Evolutionary conservation across 2,329 filamentous ascomycete genomes (phyloP).

Genomic region (Sporothrix inflata): DNA sequence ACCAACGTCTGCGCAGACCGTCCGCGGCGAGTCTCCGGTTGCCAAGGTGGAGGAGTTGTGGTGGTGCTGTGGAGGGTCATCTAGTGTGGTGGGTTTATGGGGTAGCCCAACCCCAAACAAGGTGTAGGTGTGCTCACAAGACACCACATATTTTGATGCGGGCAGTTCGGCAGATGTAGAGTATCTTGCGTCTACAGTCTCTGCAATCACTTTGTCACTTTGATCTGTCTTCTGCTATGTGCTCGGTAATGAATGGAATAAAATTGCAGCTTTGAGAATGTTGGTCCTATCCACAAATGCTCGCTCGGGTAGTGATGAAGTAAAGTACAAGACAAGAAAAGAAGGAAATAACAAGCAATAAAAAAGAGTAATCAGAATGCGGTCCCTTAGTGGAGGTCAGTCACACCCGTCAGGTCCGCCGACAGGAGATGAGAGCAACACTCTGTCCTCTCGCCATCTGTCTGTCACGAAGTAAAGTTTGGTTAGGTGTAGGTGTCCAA

Average conservation of each 20-base stretch:
- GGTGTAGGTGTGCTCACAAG: neutral
- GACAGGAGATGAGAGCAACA: neutral
- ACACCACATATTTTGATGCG: too few species aligned
- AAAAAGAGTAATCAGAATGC: neutral
- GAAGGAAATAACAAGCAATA: neutral
- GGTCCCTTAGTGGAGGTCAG: neutral
- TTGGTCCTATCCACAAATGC: slow-evolving; percentile 27
- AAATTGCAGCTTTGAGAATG: slow-evolving; percentile 25
- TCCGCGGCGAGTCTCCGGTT: slow-evolving; percentile 15
- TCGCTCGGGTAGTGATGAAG: slow-evolving; percentile 11
- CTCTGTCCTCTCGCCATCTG: neutral
- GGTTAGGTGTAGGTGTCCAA: slow-evolving; percentile 24
- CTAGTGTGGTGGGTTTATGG: neutral
- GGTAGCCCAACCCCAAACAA: neutral
- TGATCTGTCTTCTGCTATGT: neutral
- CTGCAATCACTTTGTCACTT: neutral
- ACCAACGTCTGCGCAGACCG: too few species aligned
- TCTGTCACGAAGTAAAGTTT: neutral
- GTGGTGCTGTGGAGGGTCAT: neutral
- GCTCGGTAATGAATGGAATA: slow-evolving; percentile 17
- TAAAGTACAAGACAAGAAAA: neutral
- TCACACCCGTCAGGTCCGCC: neutral
- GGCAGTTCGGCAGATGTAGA: neutral
- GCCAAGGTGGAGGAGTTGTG: neutral
- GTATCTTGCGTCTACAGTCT: neutral